Evolutionary conservation across 2,329 filamentous ascomycete species (phyloP), one percentile per base, ranked within the genome.

Genomic region (Magnaporthales sp.): DNA sequence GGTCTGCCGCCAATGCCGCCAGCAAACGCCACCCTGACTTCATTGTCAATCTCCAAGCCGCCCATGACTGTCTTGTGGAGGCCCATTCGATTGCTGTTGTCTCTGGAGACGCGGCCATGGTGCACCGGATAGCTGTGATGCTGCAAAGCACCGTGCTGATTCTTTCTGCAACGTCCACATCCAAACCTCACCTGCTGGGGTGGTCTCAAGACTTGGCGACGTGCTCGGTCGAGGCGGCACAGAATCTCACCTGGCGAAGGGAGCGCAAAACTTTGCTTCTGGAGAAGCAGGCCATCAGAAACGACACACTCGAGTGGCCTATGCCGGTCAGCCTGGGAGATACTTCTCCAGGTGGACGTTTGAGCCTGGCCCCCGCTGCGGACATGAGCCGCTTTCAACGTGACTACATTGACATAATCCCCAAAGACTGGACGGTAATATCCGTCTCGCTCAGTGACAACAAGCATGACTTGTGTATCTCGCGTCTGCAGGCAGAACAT

Each of bases 401-500:
- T 69, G 86, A 93, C 62, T 97, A 93, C 71, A 84, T 97, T 64
- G 91, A 97, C 73, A 90, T 94, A 64, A 87, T 99, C 6, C 96
- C 95, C 0, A 79, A 82, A 54, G 82, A 84, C 7, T 99, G 95
- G 95, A 92, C 88, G 62, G 90, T 93, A 1, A 81, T 99, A 10
- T 98, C 93, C 0, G 80, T 99, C 61, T 91, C 91, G 0, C 78
- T 99, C 19, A 95, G 91, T 73, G 91, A 96, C 66, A 89, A 89
- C 70, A 86, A 84, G 54, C 90, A 92, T 66, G 95, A 98, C 74
- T 84, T 99, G 4, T 93, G 91, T 71, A 89, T 98, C 69, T 93
- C 92, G n/a, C 92, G 92, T 72, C 87, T 97, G 38, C 88, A 91
- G 69, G 83, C 88, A 10, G 88, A 87, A 1, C 85, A 90, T 64